Evolutionary conservation across 495 filamentous ascomycete genomes (phyloP), one percentile per base, ranked within the genome.

Genomic region (Aspergillus cavernicola): DNA sequence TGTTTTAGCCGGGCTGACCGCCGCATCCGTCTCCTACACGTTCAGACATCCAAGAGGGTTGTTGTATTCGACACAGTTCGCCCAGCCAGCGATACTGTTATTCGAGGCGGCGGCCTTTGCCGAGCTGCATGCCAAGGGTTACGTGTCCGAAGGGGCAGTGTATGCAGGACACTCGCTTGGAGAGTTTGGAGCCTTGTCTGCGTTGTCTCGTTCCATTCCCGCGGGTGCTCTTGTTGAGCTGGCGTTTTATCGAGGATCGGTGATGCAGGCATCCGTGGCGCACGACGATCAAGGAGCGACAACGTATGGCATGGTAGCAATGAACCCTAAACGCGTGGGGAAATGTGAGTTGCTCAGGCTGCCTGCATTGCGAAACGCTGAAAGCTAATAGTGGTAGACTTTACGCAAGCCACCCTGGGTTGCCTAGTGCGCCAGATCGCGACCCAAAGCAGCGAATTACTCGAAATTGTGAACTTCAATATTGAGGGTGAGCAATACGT

Each of bases 401-500:
- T 73, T 35, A 60, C 56, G 20, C 26, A 67, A 57, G 18, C 51
- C 3, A 51, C 44, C 5, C 53, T 67, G 19, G 39, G 51, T 15
- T 24, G 32, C n/a, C 19, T 71, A 9, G 63, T 69, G 10, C 32
- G 53, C 11, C 48, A 41, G 12, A 60, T 74, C 22, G 51, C 58
- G 13, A 2, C 20, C 4, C 40, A 45, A 13, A 71, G 60, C 15
- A 38, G 44, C 8, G 44, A 52, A 16, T 44, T 74, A 8, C 59
- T 75, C 5, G 71, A 75, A 36, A 67, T 76, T 37, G 73, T 76
- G 8, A 76, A 76, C 40, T 67, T 59, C 58, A 76, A 76, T 47
- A 48, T 75, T 6, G 40, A 59, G 1, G 57, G 59, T 12, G 55
- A 63, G 49, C 73, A 76, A 51, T 76, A 76, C 58, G 72, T 76